These are phyloP conservation scores for Perkinsus olseni DNA, from an alignment of 169 alveolate species.

Conservation along the genomic window DNA sequence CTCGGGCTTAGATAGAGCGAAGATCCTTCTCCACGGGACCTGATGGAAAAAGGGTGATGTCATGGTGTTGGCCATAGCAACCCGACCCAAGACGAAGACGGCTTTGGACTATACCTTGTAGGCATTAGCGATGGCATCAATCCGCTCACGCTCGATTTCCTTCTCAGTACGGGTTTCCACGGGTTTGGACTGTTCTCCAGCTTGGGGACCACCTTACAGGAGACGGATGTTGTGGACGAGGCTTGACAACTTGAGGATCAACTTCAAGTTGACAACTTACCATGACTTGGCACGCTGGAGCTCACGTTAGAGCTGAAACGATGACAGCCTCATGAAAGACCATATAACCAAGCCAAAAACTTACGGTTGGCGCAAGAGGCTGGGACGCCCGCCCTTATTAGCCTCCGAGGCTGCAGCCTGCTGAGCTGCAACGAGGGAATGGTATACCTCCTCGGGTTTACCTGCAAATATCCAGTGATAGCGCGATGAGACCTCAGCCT, in stretches of 20 bases:
- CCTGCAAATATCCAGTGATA: background rate
- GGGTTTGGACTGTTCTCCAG: background rate
- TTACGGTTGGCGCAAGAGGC: background rate
- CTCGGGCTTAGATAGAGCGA: background rate
- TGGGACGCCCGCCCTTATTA: background rate
- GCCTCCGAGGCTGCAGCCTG: background rate
- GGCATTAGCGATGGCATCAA: background rate
- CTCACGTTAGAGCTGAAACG: background rate
- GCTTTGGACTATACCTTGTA: background rate
- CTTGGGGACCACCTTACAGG: too few relatives aligned
- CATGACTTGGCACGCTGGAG: background rate
- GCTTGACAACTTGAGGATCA: too few relatives aligned
- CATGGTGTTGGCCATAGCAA: background rate
- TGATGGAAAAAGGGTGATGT: background rate
- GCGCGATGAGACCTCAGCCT: background rate
- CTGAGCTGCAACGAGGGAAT: background rate
- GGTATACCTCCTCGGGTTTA: background rate
- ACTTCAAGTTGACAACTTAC: background rate
- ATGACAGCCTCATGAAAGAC: background rate
- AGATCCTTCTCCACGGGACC: background rate
- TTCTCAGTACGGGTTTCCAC: background rate
- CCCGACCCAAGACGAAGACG: background rate
- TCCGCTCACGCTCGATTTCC: slow-evolving; percentile 3
- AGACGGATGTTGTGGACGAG: too few relatives aligned
- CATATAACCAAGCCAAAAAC: background rate